Percentiles rank a stretch among this genome's conserved stretches.
These are phyloP conservation scores for Antrodiella citrinella DNA, from an alignment of 768 basidiomycete genomes.

Conservation along the genomic window DNA sequence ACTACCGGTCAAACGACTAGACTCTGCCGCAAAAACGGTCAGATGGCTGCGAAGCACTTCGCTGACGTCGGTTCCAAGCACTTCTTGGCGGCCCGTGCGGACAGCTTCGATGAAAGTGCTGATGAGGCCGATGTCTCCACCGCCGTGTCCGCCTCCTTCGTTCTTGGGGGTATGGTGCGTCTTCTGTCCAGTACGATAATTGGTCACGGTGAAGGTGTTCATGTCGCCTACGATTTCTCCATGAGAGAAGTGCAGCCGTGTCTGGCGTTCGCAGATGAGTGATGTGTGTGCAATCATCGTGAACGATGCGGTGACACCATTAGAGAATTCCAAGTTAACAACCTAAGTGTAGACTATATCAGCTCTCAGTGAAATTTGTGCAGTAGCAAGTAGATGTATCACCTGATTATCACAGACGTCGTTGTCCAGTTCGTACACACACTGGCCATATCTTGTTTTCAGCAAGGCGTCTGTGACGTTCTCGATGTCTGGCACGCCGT, in stretches of 20 bases:
- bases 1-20: conserved; percentile 57
- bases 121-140: conserved; percentile 76
- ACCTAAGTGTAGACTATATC: conserved; percentile 32
- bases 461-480: conserved; percentile 69
- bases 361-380: neutral
- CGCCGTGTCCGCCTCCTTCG: conserved; percentile 74
- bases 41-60: conserved; percentile 75
- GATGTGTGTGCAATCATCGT: conserved; percentile 85
- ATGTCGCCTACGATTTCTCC: conserved; percentile 90
- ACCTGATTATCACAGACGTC: conserved; percentile 86
- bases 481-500: conserved; percentile 82
- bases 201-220: conserved; percentile 62
- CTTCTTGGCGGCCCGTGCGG: conserved; percentile 47
- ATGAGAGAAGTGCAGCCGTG: conserved; percentile 76
- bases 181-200: conserved; percentile 54
- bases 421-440: conserved; percentile 80
- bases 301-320: conserved; percentile 75
- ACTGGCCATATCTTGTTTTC: conserved; percentile 66
- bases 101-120: conserved; percentile 72
- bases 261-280: conserved; percentile 76
- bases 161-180: conserved; percentile 39
- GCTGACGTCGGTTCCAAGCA: conserved; percentile 56
- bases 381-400: conserved; percentile 3
- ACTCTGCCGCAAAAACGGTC: conserved; percentile 84
- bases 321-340: conserved; percentile 81